A percentile compares a stretch with the other conserved stretches of the same genome.
These are phyloP conservation scores for Leptographium procerum DNA, from an alignment of 2,329 filamentous ascomycete genomes.

Conservation along the genomic window DNA sequence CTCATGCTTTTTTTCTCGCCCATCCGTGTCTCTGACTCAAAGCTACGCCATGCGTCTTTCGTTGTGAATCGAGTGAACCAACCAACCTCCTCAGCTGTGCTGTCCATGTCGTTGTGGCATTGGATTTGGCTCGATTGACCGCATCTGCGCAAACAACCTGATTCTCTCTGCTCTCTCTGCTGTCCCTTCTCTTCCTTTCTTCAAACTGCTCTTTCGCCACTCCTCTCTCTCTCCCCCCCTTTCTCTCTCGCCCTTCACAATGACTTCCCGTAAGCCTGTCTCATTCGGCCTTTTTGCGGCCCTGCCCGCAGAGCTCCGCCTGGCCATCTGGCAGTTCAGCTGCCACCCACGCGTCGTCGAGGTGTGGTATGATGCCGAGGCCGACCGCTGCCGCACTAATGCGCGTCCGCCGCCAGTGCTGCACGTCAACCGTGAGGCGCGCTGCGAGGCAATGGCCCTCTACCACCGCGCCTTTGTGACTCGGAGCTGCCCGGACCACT, in stretches of 20 bases:
- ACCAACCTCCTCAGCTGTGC: neutral
- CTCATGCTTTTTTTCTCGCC: neutral
- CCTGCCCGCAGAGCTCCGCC: constrained; percentile 28
- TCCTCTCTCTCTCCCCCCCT: neutral
- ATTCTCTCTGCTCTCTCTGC: no score
- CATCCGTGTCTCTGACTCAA: neutral
- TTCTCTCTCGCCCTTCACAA: neutral
- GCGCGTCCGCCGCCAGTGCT: constrained; percentile 28
- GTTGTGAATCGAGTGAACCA: neutral
- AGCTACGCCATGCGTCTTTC: neutral
- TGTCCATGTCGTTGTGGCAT: neutral
- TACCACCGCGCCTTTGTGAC: constrained; percentile 27
- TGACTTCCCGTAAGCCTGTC: neutral
- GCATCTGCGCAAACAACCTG: neutral
- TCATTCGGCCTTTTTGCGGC: constrained; percentile 21
- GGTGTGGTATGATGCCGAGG: constrained; percentile 24
- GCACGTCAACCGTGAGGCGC: constrained; percentile 29
- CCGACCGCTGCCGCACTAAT: constrained; percentile 25
- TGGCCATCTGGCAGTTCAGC: constrained; percentile 28
- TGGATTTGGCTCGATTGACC: neutral
- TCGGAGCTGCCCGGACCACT: constrained; percentile 16
- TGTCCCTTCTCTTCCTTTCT: neutral
- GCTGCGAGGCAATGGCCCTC: constrained; percentile 25
- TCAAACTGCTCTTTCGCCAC: neutral
- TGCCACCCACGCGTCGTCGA: constrained; percentile 27